phyloP scores from a whole-genome alignment of 148 eudicot genomes.

The Rhododendron simsii region DNA sequence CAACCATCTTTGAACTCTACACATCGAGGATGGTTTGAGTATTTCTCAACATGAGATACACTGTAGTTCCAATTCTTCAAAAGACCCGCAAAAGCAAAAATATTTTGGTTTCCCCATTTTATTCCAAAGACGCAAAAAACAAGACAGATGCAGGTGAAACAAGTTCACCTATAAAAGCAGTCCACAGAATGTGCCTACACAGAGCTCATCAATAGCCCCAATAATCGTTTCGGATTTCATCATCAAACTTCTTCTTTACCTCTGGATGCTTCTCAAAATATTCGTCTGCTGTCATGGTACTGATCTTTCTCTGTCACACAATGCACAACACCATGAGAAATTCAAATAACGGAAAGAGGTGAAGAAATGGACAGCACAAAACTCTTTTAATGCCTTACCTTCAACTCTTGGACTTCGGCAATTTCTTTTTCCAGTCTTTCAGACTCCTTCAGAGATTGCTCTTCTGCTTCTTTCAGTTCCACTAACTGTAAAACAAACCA shows the following conservation, averaged over 20 bases:
- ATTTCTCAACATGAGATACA: conserved; percentile 4
- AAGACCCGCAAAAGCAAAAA: conserved; percentile 1
- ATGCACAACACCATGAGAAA: neutral
- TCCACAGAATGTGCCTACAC: conserved; percentile 2
- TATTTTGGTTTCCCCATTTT: conserved; percentile 7
- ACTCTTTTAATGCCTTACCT: conserved; percentile 38
- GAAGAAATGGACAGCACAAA: neutral
- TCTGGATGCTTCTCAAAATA: conserved; percentile 85
- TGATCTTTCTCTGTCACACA: conserved; percentile 58
- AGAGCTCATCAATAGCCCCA: conserved; percentile 64
- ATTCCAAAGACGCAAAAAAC: conserved; percentile 20
- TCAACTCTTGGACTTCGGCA: conserved; percentile 88
- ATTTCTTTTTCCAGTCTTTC: conserved; percentile 90
- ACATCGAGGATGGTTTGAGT: neutral
- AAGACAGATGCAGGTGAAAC: neutral
- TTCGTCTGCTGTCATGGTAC: conserved; percentile 99
- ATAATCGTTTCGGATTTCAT: conserved; percentile 90
- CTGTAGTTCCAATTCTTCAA: conserved; percentile 2
- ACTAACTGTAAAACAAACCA: conserved; percentile 51
- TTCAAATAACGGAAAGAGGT: neutral
- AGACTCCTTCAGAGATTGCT: conserved; percentile 73
- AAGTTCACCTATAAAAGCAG: conserved; percentile 2
- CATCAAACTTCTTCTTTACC: conserved; percentile 93
- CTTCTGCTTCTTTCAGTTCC: conserved; percentile 87
- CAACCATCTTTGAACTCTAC: neutral